Conservation (phyloP, 768 basidiomycete species). For the Mycena pura region DNA sequence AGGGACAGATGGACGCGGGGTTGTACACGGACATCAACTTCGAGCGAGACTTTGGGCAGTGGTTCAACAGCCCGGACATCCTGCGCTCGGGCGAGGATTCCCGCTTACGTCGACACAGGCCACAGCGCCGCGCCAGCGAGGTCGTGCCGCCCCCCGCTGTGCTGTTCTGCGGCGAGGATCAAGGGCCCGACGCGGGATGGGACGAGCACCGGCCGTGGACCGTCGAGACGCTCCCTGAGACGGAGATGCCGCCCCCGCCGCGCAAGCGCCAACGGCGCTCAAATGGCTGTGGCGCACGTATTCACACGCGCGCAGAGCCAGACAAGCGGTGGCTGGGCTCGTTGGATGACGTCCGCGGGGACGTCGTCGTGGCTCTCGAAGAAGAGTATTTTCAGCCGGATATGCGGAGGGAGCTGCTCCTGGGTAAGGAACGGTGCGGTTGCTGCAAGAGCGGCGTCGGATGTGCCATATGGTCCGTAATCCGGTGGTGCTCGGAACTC, state of each 20-base stretch:
- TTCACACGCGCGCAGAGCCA: slow-evolving; percentile 10
- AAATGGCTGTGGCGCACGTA: slow-evolving; percentile 22
- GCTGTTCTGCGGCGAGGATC: slow-evolving; percentile 25
- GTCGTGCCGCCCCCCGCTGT: neutral
- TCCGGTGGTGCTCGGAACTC: neutral
- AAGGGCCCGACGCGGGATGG: slow-evolving; percentile 9
- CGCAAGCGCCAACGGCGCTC: slow-evolving; percentile 25
- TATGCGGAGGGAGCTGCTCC: slow-evolving; percentile 15
- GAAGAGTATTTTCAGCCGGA: slow-evolving; percentile 18
- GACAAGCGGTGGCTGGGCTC: slow-evolving; percentile 19
- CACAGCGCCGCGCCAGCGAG: neutral
- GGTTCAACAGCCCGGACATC: slow-evolving; percentile 21
- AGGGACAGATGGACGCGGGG: slow-evolving; percentile 17
- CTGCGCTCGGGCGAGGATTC: slow-evolving; percentile 25
- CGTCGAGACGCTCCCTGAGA: slow-evolving; percentile 18
- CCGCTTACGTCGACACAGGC: slow-evolving; percentile 16
- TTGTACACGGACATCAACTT: too few species aligned
- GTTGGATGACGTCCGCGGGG: slow-evolving; percentile 8
- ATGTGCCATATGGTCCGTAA: slow-evolving; percentile 19
- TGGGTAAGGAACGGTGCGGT: slow-evolving; percentile 21
- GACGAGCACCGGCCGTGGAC: slow-evolving; percentile 20
- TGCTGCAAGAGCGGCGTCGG: slow-evolving; percentile 20
- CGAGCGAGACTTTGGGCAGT: too few species aligned
- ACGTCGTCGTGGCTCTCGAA: slow-evolving; percentile 8
- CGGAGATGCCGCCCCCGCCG: slow-evolving; percentile 3